Evolutionary conservation across 129 eudicot genomes (phyloP).

Genomic region (Tanacetum coccineum): DNA sequence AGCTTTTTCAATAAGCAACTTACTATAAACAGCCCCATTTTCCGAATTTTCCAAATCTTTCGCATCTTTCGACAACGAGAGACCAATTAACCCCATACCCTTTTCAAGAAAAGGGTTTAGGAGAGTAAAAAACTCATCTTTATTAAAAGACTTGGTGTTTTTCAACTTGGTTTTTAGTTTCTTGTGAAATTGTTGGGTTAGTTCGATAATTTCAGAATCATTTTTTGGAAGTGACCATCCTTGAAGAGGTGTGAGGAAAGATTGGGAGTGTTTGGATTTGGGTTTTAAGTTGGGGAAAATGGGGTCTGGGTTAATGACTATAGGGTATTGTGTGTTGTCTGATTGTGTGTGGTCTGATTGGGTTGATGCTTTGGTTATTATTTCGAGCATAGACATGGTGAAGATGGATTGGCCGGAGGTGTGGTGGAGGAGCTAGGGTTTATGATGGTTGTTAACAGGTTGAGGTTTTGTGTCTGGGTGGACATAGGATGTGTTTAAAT

Average conservation of each 20-base stretch:
- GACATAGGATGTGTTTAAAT: no score
- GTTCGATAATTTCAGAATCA: conserved; percentile 38
- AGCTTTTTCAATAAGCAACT: conserved; percentile 28
- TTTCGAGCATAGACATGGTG: conserved; percentile 61
- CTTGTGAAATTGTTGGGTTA: conserved; percentile 35
- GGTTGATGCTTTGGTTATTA: conserved; percentile 52
- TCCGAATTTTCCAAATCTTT: not conserved
- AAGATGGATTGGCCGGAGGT: not conserved
- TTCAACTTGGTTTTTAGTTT: conserved; percentile 44
- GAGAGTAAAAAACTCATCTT: conserved; percentile 31
- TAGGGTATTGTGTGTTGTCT: conserved; percentile 45
- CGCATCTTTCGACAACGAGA: conserved; percentile 10
- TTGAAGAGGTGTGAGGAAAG: conserved; percentile 33
- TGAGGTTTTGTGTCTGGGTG: no score
- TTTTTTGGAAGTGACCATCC: conserved; percentile 51
- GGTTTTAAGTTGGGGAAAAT: conserved; percentile 33
- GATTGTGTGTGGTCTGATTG: conserved; percentile 14
- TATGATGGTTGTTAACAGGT: no score
- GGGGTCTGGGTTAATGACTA: conserved; percentile 52
- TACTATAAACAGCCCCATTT: conserved; percentile 23
- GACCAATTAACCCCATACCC: conserved; percentile 29
- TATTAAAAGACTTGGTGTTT: conserved; percentile 31
- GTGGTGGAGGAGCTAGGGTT: no score
- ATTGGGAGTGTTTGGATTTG: not conserved
- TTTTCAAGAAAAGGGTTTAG: conserved; percentile 36